A percentile compares a stretch with the other conserved stretches of the same genome.
Conservation (phyloP, 257 asterid genomes). For the Verbena officinalis region DNA sequence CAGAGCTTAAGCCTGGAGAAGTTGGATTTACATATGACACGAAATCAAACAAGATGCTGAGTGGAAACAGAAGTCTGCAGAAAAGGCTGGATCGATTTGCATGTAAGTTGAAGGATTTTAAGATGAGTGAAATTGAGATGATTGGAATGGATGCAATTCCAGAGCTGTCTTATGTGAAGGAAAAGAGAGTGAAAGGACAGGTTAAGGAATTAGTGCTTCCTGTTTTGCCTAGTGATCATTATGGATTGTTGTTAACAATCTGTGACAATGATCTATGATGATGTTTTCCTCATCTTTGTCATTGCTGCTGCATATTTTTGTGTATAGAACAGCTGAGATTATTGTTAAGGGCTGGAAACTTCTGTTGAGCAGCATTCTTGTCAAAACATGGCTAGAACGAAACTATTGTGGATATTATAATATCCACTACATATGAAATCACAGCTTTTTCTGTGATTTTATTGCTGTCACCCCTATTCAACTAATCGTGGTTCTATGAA, state of each 20-base stretch:
- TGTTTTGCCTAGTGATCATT: slow-evolving; percentile 94
- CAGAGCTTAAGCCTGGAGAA: slow-evolving; percentile 66
- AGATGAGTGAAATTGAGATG: slow-evolving; percentile 61
- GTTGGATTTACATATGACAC: slow-evolving; percentile 93
- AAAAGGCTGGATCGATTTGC: slow-evolving; percentile 77
- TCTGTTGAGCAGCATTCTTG: not conserved
- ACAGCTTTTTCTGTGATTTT: too few relatives aligned
- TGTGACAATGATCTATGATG: slow-evolving; percentile 27
- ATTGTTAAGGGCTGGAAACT: slow-evolving; percentile 2
- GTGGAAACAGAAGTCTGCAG: slow-evolving; percentile 64
- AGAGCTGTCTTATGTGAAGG: slow-evolving; percentile 55
- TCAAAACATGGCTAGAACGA: not conserved
- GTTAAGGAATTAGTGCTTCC: slow-evolving; percentile 71
- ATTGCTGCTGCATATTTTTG: slow-evolving; percentile 32
- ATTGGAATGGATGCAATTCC: slow-evolving; percentile 86
- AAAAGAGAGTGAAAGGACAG: slow-evolving; percentile 71
- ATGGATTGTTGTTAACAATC: slow-evolving; percentile 80
- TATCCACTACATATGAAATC: not conserved
- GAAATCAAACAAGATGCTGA: slow-evolving; percentile 87
- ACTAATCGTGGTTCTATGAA: too few relatives aligned
- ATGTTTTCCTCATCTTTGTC: slow-evolving; percentile 17
- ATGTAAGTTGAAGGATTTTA: slow-evolving; percentile 71
- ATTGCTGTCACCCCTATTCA: too few relatives aligned
- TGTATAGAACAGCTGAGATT: not conserved
- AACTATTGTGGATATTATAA: not conserved